Percentiles rank a stretch among this genome's conserved stretches.
phyloP scores from a whole-genome alignment of 2,329 filamentous ascomycete genomes.

The Sporothrix brunneoviolacea region DNA sequence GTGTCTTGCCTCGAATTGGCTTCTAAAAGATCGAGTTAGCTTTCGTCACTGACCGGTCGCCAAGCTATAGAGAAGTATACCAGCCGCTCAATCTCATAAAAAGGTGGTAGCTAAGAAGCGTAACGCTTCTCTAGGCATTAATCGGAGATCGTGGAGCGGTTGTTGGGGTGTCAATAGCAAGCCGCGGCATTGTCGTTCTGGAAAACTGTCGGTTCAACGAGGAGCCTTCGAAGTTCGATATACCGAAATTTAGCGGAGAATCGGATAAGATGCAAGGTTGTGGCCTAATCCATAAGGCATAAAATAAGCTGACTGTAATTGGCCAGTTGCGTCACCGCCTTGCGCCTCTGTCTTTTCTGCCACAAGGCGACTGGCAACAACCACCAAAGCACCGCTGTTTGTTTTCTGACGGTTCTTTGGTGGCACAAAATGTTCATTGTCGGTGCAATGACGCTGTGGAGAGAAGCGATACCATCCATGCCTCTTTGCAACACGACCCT shows the following conservation, averaged over 20 bases:
- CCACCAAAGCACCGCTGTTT: too few relatives aligned
- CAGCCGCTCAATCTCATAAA: not conserved
- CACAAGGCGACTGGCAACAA: too few relatives aligned
- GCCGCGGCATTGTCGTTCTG: not conserved
- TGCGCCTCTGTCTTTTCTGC: too few relatives aligned
- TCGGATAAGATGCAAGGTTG: not conserved
- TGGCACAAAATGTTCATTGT: too few relatives aligned
- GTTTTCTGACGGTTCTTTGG: too few relatives aligned
- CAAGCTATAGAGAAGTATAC: too few relatives aligned
- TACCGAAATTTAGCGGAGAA: not conserved
- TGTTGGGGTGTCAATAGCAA: slow-evolving; percentile 8
- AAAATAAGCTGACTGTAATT: slow-evolving; percentile 17
- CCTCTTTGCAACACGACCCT: too few relatives aligned
- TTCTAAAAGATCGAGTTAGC: not conserved
- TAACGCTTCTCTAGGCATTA: not conserved
- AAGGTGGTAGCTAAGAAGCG: not conserved
- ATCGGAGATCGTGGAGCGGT: not conserved
- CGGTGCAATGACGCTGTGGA: too few relatives aligned
- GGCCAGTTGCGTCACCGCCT: too few relatives aligned
- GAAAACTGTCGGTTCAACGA: not conserved
- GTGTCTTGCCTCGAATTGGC: too few relatives aligned
- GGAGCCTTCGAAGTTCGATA: not conserved
- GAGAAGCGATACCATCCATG: too few relatives aligned
- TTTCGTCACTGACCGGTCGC: too few relatives aligned
- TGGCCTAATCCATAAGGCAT: slow-evolving; percentile 15